Conservation (phyloP, 768 basidiomycete genomes). For the Russula abietina region DNA sequence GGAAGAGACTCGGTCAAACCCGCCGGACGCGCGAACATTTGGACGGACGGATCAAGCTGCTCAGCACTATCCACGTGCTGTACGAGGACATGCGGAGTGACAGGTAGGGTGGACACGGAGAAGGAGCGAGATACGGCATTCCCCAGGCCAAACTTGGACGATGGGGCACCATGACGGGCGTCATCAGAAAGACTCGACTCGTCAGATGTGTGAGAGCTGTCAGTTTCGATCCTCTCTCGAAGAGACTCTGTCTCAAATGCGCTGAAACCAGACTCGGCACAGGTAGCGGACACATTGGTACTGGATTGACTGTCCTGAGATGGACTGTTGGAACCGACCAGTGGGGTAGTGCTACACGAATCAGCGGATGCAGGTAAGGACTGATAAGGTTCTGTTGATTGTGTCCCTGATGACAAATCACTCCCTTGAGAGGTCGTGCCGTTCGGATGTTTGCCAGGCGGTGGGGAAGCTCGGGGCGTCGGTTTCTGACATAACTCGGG, state of each 20-base stretch:
- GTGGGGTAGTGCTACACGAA: constrained; percentile 17
- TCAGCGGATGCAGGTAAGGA: constrained; percentile 3
- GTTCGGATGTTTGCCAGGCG: not conserved
- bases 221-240: constrained; percentile 10
- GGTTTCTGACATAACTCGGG: constrained; percentile 62
- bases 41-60: constrained; percentile 66
- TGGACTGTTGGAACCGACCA: constrained; percentile 17
- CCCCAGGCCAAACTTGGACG: not conserved
- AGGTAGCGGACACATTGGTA: constrained; percentile 9
- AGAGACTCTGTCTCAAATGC: constrained; percentile 15
- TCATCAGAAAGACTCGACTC: constrained; percentile 13
- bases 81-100: constrained; percentile 21
- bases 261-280: constrained; percentile 7
- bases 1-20: constrained; percentile 70
- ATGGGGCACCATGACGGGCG: not conserved
- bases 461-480: constrained; percentile 17
- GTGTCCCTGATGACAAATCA: not conserved
- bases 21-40: constrained; percentile 68
- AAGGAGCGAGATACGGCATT: constrained; percentile 23
- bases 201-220: constrained; percentile 15
- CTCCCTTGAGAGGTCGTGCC: not conserved
- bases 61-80: constrained; percentile 35
- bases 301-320: constrained; percentile 18
- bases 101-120: constrained; percentile 36
- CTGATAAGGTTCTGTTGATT: no score